Base-by-base conservation (phyloP, 257 asterid species). In the Oldenlandia corymbosa region DNA sequence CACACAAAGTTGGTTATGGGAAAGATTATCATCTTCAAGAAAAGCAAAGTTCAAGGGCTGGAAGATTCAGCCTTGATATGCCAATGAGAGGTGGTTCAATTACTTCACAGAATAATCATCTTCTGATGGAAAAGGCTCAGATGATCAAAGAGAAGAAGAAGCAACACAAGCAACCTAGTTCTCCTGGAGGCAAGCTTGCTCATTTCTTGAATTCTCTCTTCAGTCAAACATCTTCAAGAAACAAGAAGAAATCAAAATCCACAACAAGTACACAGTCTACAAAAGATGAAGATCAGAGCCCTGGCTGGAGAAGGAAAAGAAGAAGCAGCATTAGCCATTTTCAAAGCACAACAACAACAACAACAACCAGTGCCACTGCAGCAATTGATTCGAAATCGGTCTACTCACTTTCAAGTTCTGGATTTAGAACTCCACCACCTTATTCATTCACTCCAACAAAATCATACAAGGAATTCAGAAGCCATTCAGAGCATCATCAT, bases 251-350 rank as follows among this genome's bases (percentile, higher is more conserved):
- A 57, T 23, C 80, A 28, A 82, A 78, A 50, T 45, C 80, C 0
- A 45, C 64, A 1, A 47, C 26, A 24, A 42, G 59, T 10, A 64
- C 75, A 7, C 64, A 68, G 12, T 69, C 65, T 46, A 62, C 41
- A 43, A 78, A 73, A 39, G 85, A 81, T 56, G 80, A 68, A 31
- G 90, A 83, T 48, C 83, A 80, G 27, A 78, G 65, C 79, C 77
- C 84, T 3, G 76, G 77, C 47, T 83, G 82, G 67, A 82, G 93
- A 62, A 83, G 91, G 70, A 82, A 76, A 26, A 78, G 95, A 57
- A 80, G 94, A 65, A 85, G 93, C 72, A 88, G 95, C 81, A 80
- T 88, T 5, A 81, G 97, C 75, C 88, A 84, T 76, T 82, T 86
- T 58, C 58, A 73, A 8, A 72, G 63, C 67, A 12, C 58, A 1